These are phyloP conservation scores for Porogramme epimiltina DNA, from an alignment of 1,284 basidiomycete genomes.

Conservation along the genomic window DNA sequence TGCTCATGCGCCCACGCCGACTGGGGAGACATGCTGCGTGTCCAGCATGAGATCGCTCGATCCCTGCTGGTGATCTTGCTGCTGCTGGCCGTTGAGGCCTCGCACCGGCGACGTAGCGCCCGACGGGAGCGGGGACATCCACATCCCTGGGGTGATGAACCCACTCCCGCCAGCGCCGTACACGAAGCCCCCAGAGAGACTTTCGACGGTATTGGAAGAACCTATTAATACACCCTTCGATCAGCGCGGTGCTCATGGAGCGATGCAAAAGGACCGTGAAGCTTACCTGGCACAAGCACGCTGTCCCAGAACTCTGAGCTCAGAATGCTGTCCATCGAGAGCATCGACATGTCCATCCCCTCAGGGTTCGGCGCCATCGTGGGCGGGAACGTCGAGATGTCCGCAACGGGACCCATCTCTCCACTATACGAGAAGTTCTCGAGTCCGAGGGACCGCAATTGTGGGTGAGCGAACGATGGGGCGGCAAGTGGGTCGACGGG, in stretches of 20 bases:
- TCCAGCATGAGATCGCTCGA: slow-evolving; percentile 24
- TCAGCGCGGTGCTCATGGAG: slow-evolving; percentile 3
- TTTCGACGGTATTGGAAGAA: slow-evolving; percentile 75
- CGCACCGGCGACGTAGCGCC: slow-evolving; percentile 36
- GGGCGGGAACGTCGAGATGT: slow-evolving; percentile 80
- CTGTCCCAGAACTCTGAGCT: slow-evolving; percentile 82
- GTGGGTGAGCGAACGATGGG: background rate
- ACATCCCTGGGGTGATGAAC: slow-evolving; percentile 57
- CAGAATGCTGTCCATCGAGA: slow-evolving; percentile 81
- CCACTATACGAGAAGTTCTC: slow-evolving; percentile 68
- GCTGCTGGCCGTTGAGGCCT: slow-evolving; percentile 16
- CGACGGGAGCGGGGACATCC: slow-evolving; percentile 39
- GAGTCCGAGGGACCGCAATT: slow-evolving; percentile 10
- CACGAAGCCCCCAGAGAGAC: slow-evolving; percentile 79
- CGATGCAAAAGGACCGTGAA: slow-evolving; percentile 10
- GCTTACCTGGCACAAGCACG: slow-evolving; percentile 77
- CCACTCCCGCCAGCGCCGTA: slow-evolving; percentile 80
- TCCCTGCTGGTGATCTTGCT: background rate
- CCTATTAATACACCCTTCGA: slow-evolving; percentile 43
- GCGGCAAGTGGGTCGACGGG: background rate
- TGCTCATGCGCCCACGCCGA: slow-evolving; percentile 6
- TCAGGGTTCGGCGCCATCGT: slow-evolving; percentile 65
- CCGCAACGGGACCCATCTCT: slow-evolving; percentile 79
- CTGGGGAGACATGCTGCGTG: background rate
- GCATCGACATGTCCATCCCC: slow-evolving; percentile 49